A percentile compares a stretch with the other conserved stretches of the same genome.
phyloP scores from a whole-genome alignment of 2,329 filamentous ascomycete genomes.

The Fusarium poae region DNA sequence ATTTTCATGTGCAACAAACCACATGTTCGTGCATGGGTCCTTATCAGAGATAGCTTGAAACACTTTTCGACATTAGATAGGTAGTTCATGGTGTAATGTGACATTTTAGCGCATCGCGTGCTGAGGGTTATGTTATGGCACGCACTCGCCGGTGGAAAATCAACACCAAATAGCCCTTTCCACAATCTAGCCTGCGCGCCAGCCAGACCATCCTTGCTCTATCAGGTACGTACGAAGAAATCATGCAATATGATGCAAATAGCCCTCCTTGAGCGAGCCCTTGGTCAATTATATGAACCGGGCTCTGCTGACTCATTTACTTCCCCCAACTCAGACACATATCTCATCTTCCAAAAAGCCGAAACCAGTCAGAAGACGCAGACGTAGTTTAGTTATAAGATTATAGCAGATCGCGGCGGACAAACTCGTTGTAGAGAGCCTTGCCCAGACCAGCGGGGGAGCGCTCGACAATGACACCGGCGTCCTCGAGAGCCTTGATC shows the following conservation, averaged over 20 bases:
- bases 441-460: constrained; percentile 93
- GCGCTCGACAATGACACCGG: constrained; percentile 95
- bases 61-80: constrained; percentile 41
- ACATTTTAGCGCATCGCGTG: constrained; percentile 46
- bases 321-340: constrained; percentile 33
- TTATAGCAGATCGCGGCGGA: constrained; percentile 95
- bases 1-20: constrained; percentile 9
- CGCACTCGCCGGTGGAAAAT: constrained; percentile 40
- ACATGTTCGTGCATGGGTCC: background rate
- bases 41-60: constrained; percentile 25
- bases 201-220: constrained; percentile 52
- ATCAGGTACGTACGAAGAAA: constrained; percentile 53
- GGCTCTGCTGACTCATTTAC: constrained; percentile 43
- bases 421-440: constrained; percentile 93
- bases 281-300: constrained; percentile 24
- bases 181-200: constrained; percentile 47
- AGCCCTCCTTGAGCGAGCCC: constrained; percentile 47
- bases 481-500: constrained; percentile 92
- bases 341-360: constrained; percentile 15
- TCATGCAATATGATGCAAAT: constrained; percentile 50
- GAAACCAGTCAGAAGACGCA: constrained; percentile 24
- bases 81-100: constrained; percentile 41
- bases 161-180: constrained; percentile 42
- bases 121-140: constrained; percentile 39
- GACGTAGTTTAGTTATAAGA: constrained; percentile 35